Evolutionary conservation across 108 stramenopile species (phyloP).

Genomic region (Aurantiochytrium sp.): DNA sequence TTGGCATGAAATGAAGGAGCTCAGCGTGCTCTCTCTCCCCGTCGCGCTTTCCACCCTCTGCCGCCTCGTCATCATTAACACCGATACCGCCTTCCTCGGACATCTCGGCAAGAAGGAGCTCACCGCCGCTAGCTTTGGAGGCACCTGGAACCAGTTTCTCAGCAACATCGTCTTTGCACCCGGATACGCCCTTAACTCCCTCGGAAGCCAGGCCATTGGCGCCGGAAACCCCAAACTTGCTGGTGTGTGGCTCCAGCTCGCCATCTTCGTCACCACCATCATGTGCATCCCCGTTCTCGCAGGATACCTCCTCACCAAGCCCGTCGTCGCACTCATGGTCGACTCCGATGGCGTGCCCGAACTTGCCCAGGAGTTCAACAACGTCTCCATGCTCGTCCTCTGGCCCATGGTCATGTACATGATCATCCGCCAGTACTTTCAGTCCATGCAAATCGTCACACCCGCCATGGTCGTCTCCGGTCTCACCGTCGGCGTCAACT

Average conservation of each 20-base stretch:
- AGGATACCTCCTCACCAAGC: not conserved
- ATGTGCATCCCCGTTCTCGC: slow-evolving; percentile 15
- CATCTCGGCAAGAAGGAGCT: not conserved
- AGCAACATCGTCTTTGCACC: not conserved
- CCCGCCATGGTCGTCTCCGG: slow-evolving; percentile 9
- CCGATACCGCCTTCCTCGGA: slow-evolving; percentile 6
- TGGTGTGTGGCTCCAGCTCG: slow-evolving; percentile 23
- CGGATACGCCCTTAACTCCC: slow-evolving; percentile 23
- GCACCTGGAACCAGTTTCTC: slow-evolving; percentile 3
- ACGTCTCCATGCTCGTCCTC: not conserved
- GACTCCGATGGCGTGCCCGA: not conserved
- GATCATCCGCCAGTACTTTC: slow-evolving; percentile 19
- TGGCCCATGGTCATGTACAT: slow-evolving; percentile 17
- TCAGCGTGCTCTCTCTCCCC: not conserved
- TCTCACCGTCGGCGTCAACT: not conserved
- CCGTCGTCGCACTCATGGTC: slow-evolving; percentile 4
- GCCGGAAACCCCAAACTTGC: slow-evolving; percentile 28
- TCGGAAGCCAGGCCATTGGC: slow-evolving; percentile 21
- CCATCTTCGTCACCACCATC: not conserved
- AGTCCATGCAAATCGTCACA: not conserved
- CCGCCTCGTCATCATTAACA: slow-evolving; percentile 6
- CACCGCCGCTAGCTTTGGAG: not conserved
- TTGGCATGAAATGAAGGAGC: not conserved
- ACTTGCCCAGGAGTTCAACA: not conserved
- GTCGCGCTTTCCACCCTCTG: not conserved